phyloP scores from a whole-genome alignment of 495 filamentous ascomycete genomes.

The Penicillium parvum region DNA sequence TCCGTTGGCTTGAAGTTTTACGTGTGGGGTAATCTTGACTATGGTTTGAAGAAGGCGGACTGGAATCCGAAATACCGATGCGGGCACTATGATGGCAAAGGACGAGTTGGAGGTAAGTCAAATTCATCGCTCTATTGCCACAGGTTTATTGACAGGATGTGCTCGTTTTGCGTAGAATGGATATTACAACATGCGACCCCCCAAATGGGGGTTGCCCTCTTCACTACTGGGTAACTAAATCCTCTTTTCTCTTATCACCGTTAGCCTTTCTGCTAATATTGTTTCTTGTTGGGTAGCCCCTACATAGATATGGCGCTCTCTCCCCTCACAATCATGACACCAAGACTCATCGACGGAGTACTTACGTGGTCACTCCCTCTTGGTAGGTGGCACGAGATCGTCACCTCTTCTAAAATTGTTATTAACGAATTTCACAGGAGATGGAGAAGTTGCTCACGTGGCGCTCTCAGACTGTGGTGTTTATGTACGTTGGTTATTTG shows the following conservation, averaged over 20 bases:
- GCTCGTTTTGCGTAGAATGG: too few species aligned
- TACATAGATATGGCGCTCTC: slow-evolving; percentile 19
- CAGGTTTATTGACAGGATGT: too few species aligned
- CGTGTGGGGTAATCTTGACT: slow-evolving; percentile 49
- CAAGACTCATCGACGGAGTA: neutral
- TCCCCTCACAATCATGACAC: neutral
- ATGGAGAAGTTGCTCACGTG: slow-evolving; percentile 35
- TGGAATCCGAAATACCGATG: slow-evolving; percentile 38
- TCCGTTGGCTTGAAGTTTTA: slow-evolving; percentile 48
- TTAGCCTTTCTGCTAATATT: too few species aligned
- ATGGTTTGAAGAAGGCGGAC: slow-evolving; percentile 5
- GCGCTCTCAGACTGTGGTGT: slow-evolving; percentile 49
- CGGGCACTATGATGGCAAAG: slow-evolving; percentile 53
- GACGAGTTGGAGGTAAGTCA: too few species aligned
- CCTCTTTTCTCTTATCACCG: too few species aligned
- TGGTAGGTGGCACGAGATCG: slow-evolving; percentile 1
- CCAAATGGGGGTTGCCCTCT: slow-evolving; percentile 1
- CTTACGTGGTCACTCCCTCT: slow-evolving; percentile 5
- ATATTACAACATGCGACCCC: neutral
- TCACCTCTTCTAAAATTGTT: too few species aligned
- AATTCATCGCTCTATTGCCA: too few species aligned
- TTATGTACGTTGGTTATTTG: slow-evolving; percentile 56
- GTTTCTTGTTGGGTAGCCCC: too few species aligned
- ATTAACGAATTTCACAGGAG: slow-evolving; percentile 25
- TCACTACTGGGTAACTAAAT: slow-evolving; percentile 14